Evolutionary conservation across 2,329 filamentous ascomycete genomes (phyloP).

Genomic region (Colletotrichum tamarilloi): DNA sequence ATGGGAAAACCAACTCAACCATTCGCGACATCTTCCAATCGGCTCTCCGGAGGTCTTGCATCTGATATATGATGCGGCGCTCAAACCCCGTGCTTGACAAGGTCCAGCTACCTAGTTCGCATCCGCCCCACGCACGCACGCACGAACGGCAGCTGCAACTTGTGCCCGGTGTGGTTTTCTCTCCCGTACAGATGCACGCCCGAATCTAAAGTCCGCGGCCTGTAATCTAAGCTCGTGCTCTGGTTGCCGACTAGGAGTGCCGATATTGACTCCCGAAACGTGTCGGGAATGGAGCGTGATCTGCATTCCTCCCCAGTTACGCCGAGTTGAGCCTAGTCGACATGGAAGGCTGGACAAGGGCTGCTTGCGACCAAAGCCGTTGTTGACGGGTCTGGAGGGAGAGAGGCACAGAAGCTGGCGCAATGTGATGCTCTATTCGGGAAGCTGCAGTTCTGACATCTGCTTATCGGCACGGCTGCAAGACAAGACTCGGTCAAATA

Average conservation of each 20-base stretch:
- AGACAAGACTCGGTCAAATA: neutral
- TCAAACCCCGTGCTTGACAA: neutral
- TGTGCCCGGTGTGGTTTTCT: neutral
- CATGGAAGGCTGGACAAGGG: neutral
- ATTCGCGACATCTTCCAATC: neutral
- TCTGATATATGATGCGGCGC: neutral
- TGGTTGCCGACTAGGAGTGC: constrained; percentile 17
- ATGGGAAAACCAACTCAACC: neutral
- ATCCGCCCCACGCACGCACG: neutral
- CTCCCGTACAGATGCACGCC: neutral
- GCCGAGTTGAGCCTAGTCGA: neutral
- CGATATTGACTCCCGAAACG: constrained; percentile 12
- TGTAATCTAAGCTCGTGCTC: neutral
- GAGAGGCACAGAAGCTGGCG: neutral
- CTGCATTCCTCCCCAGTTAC: constrained; percentile 11
- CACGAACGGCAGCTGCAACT: neutral
- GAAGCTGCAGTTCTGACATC: neutral
- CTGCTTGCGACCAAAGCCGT: neutral
- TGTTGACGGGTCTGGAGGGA: neutral
- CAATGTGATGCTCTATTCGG: neutral
- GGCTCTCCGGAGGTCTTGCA: neutral
- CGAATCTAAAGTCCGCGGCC: neutral
- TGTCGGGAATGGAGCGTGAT: constrained; percentile 2
- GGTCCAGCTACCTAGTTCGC: neutral
- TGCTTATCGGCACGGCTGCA: neutral